Evolutionary conservation across 1,284 basidiomycete genomes (phyloP).

Genomic region (Ganoderma multipileum): DNA sequence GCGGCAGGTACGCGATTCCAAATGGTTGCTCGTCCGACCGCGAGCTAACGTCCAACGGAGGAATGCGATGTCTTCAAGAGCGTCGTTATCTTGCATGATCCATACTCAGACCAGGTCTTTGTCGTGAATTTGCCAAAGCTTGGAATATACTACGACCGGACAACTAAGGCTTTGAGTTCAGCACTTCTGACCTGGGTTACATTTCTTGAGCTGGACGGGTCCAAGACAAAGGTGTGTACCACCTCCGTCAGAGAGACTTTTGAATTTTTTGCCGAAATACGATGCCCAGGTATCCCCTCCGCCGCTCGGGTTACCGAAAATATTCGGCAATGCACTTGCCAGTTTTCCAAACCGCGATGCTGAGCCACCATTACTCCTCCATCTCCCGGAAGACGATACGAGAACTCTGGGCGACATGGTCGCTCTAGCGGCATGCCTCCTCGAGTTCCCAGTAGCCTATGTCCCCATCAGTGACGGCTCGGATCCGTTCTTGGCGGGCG

Average conservation of each 20-base stretch:
- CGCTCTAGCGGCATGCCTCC: conserved; percentile 58
- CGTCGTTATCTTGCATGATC: conserved; percentile 50
- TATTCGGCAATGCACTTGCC: background rate
- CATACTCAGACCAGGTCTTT: conserved; percentile 52
- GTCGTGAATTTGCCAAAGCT: conserved; percentile 43
- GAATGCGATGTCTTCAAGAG: conserved; percentile 37
- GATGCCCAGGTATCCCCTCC: conserved; percentile 3
- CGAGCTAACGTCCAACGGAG: background rate
- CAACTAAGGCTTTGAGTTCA: background rate
- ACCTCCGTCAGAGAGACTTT: background rate
- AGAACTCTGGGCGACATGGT: conserved; percentile 39
- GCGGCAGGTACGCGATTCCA: conserved; percentile 36
- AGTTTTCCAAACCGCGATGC: background rate
- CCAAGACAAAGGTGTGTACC: conserved; percentile 9
- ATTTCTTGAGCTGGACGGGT: conserved; percentile 18
- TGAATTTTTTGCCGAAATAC: background rate
- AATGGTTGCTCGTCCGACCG: background rate
- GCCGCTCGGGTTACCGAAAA: conserved; percentile 1
- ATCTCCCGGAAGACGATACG: conserved; percentile 5
- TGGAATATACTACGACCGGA: conserved; percentile 23
- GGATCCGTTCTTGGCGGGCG: conserved; percentile 48
- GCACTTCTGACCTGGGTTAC: background rate
- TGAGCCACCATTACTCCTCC: background rate
- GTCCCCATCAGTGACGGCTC: conserved; percentile 45
- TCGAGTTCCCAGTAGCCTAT: conserved; percentile 67